Evolutionary conservation across 345 rosid species (phyloP).

Genomic region (Hibiscus trionum): DNA sequence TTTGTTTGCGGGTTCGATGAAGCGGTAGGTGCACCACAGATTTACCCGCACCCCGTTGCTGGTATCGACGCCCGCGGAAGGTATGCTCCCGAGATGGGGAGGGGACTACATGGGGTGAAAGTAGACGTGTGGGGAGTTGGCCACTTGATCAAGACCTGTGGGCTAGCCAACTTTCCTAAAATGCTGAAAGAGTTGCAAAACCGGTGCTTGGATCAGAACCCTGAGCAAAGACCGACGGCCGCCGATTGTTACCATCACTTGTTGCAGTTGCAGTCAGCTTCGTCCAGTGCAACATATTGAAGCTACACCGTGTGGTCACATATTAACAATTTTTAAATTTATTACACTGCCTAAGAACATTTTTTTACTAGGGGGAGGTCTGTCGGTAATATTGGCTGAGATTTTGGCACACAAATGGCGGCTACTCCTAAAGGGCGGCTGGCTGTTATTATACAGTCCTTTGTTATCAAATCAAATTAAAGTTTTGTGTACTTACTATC

Average conservation of each 20-base stretch:
- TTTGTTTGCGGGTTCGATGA: constrained; percentile 74
- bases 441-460: constrained; percentile 1
- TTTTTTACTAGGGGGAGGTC: neutral
- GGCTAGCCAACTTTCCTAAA: constrained; percentile 51
- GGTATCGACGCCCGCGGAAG: constrained; percentile 41
- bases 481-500: neutral
- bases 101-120: constrained; percentile 86
- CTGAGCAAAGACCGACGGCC: constrained; percentile 88
- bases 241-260: constrained; percentile 96
- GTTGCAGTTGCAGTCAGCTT: constrained; percentile 64
- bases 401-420: constrained; percentile 11
- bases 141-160: constrained; percentile 67
- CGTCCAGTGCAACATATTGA: constrained; percentile 30
- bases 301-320: neutral
- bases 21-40: constrained; percentile 74
- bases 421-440: constrained; percentile 15
- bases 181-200: constrained; percentile 74
- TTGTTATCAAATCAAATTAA: constrained; percentile 12
- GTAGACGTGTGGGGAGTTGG: constrained; percentile 99
- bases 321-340: too few species aligned
- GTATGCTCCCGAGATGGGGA: constrained; percentile 87
- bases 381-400: neutral
- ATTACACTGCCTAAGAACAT: too few species aligned
- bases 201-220: constrained; percentile 80
- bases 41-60: constrained; percentile 41